These are phyloP conservation scores for Apiospora aurea DNA, from an alignment of 2,329 filamentous ascomycete genomes.

Conservation along the genomic window DNA sequence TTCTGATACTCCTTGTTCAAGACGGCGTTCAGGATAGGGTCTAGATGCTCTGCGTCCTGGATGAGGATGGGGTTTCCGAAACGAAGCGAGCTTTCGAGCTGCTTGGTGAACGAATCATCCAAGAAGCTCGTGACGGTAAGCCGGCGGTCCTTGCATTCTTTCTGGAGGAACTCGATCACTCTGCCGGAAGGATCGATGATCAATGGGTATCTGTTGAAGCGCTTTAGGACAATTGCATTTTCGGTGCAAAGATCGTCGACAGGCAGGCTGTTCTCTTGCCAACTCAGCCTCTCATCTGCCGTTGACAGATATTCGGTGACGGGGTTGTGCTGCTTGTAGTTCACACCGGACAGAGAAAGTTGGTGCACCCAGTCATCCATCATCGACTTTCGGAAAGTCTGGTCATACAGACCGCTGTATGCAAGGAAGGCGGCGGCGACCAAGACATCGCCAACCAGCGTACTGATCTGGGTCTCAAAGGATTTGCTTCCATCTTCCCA, in stretches of 20 bases:
- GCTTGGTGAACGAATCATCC: constrained; percentile 97
- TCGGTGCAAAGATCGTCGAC: constrained; percentile 98
- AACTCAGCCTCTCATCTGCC: constrained; percentile 90
- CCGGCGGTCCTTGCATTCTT: constrained; percentile 90
- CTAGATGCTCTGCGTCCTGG: constrained; percentile 95
- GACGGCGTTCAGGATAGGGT: constrained; percentile 97
- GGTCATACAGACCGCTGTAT: constrained; percentile 96
- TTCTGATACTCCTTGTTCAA: constrained; percentile 99
- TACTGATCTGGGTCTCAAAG: constrained; percentile 97
- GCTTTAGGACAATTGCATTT: constrained; percentile 95
- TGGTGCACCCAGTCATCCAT: constrained; percentile 97
- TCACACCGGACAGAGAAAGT: constrained; percentile 89
- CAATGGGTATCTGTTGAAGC: constrained; percentile 97
- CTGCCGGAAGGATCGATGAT: constrained; percentile 98
- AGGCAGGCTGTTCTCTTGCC: constrained; percentile 93
- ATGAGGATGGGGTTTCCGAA: constrained; percentile 99
- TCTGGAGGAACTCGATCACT: constrained; percentile 93
- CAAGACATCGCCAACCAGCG: constrained; percentile 92
- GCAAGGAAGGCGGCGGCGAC: constrained; percentile 97
- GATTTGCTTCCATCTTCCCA: constrained; percentile 99
- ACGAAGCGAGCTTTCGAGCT: constrained; percentile 93
- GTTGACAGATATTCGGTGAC: constrained; percentile 96
- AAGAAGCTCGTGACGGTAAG: constrained; percentile 97
- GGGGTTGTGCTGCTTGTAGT: constrained; percentile 91
- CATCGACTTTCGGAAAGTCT: constrained; percentile 97